Conservation (phyloP, 345 rosid species). For the Geranium rotundifolium region DNA sequence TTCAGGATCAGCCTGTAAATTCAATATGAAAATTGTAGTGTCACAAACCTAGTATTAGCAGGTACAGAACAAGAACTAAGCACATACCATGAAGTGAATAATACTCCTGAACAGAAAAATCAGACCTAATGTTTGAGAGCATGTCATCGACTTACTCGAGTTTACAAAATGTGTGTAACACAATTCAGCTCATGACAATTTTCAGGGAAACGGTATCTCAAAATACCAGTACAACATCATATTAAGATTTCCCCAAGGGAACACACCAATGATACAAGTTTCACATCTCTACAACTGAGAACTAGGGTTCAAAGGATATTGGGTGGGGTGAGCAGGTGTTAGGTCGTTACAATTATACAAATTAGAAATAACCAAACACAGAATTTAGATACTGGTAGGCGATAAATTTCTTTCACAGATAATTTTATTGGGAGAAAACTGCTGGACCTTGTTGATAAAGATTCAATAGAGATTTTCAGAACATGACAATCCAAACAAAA, state of each 20-base stretch:
- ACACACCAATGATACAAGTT: too few species aligned
- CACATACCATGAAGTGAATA: neutral
- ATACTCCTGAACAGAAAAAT: neutral
- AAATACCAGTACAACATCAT: neutral
- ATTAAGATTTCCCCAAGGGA: too few species aligned
- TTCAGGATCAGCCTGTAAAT: conserved; percentile 68
- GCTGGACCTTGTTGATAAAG: neutral
- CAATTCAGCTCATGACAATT: neutral
- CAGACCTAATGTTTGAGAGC: too few species aligned
- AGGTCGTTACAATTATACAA: too few species aligned
- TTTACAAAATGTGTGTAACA: neutral
- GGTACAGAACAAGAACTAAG: neutral
- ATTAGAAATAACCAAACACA: neutral
- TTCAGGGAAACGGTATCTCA: neutral
- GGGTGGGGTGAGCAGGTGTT: too few species aligned
- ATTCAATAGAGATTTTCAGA: neutral
- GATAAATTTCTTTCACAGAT: neutral
- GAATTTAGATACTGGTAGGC: neutral
- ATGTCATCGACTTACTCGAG: neutral
- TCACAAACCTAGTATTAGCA: neutral
- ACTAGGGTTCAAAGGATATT: too few species aligned
- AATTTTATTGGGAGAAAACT: too few species aligned
- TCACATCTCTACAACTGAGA: too few species aligned
- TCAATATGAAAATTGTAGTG: conserved; percentile 1
- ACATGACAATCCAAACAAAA: neutral